phyloP scores from a whole-genome alignment of 148 eudicot genomes.

The Nepenthes mirabilis region DNA sequence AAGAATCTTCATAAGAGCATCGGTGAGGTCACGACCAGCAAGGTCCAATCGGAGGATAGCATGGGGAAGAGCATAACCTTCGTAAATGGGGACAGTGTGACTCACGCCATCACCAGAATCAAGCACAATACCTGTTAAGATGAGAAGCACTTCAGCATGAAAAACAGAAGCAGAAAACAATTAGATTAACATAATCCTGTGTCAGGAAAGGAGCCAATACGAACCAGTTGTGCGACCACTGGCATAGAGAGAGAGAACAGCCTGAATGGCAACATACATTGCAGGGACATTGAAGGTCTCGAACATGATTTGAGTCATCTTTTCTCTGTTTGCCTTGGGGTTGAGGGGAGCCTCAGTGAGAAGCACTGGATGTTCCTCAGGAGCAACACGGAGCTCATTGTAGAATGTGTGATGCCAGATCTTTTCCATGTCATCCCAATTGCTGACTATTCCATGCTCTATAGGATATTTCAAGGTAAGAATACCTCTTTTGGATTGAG shows the following conservation, averaged over 20 bases:
- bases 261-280: slow-evolving; percentile 78
- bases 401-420: slow-evolving; percentile 84
- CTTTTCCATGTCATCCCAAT: slow-evolving; percentile 87
- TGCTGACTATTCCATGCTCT: slow-evolving; percentile 75
- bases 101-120: slow-evolving; percentile 87
- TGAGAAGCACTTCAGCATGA: not conserved
- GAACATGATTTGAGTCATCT: slow-evolving; percentile 78
- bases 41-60: slow-evolving; percentile 75
- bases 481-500: slow-evolving; percentile 72
- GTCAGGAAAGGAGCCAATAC: slow-evolving; percentile 1
- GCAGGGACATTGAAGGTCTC: slow-evolving; percentile 74
- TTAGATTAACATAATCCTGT: not conserved
- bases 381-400: slow-evolving; percentile 79
- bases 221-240: slow-evolving; percentile 79
- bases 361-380: slow-evolving; percentile 73
- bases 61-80: slow-evolving; percentile 73
- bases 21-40: slow-evolving; percentile 74
- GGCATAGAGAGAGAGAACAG: slow-evolving; percentile 76
- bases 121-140: slow-evolving; percentile 46
- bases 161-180: not conserved
- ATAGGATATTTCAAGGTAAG: slow-evolving; percentile 65
- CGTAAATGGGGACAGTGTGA: slow-evolving; percentile 76
- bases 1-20: slow-evolving; percentile 62
- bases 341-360: slow-evolving; percentile 78
- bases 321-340: slow-evolving; percentile 79